These are phyloP conservation scores for Candida germanica DNA, from an alignment of 805 yeast species.

Conservation along the genomic window DNA sequence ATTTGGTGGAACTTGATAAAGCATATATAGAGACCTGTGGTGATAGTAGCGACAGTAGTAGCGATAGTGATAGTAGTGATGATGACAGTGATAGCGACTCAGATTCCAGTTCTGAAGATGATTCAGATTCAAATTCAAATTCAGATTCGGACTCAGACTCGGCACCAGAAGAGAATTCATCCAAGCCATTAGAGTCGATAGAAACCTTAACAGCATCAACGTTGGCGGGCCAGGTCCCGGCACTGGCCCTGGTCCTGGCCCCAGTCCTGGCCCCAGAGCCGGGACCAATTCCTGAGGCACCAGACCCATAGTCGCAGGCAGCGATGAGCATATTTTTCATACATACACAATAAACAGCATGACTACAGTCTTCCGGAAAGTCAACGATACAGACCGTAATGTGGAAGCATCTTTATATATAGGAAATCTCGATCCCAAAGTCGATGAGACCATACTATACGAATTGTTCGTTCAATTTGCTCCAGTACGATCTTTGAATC, in stretches of 20 bases:
- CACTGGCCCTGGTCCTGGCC: no score
- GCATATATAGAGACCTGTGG: constrained; percentile 10
- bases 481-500: constrained; percentile 63
- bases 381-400: constrained; percentile 48
- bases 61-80: constrained; percentile 6
- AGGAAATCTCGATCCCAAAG: constrained; percentile 79
- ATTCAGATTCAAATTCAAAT: constrained; percentile 8
- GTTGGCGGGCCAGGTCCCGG: no score
- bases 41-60: constrained; percentile 14
- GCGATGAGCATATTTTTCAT: no score
- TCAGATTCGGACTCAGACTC: constrained; percentile 15
- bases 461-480: constrained; percentile 86
- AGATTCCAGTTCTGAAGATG: constrained; percentile 11
- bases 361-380: constrained; percentile 29
- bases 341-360: no score
- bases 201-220: no score
- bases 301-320: no score
- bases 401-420: constrained; percentile 67
- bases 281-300: no score
- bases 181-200: constrained; percentile 18
- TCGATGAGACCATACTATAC: constrained; percentile 65
- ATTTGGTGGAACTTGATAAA: constrained; percentile 11
- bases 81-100: constrained; percentile 9
- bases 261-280: no score
- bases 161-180: constrained; percentile 33